These are phyloP conservation scores for Cutaneotrichosporon daszewskae DNA, from an alignment of 1,284 basidiomycete species.

Conservation along the genomic window DNA sequence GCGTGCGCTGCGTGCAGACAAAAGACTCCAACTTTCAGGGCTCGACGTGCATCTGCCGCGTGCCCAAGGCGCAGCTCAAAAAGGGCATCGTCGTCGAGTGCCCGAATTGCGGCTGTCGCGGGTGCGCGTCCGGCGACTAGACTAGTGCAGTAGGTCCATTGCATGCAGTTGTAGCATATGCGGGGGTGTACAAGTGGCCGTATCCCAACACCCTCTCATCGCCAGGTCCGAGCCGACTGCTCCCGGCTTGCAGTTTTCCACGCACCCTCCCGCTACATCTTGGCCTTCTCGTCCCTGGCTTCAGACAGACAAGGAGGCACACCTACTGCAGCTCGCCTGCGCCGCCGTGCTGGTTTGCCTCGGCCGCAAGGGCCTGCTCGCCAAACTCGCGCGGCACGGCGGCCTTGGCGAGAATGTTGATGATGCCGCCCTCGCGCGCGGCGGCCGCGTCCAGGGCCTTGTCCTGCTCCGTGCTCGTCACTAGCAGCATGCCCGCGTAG, in stretches of 20 bases:
- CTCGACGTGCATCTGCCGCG: slow-evolving; percentile 96
- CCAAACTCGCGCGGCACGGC: slow-evolving; percentile 39
- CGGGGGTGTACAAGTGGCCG: too few relatives aligned
- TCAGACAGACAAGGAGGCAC: not conserved
- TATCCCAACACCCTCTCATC: too few relatives aligned
- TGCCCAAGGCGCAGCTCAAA: slow-evolving; percentile 89
- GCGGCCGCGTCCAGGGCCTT: slow-evolving; percentile 53
- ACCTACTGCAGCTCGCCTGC: slow-evolving; percentile 1
- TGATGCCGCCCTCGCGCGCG: slow-evolving; percentile 27
- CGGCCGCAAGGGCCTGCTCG: slow-evolving; percentile 34
- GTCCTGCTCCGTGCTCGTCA: slow-evolving; percentile 71
- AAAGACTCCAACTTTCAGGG: slow-evolving; percentile 99
- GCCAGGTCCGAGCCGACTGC: not conserved
- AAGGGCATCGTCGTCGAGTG: slow-evolving; percentile 93
- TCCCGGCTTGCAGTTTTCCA: not conserved
- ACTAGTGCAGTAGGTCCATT: not conserved
- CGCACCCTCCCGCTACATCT: not conserved
- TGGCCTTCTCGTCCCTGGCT: not conserved
- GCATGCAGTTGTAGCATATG: not conserved
- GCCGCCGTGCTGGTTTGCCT: slow-evolving; percentile 22
- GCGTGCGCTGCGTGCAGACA: slow-evolving; percentile 93
- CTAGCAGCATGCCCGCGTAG: slow-evolving; percentile 79
- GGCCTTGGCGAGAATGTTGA: slow-evolving; percentile 33
- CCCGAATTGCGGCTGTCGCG: slow-evolving; percentile 70
- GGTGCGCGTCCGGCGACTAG: slow-evolving; percentile 10